These are phyloP conservation scores for Leavenworthia alabamica DNA, from an alignment of 345 rosid genomes.

Conservation along the genomic window DNA sequence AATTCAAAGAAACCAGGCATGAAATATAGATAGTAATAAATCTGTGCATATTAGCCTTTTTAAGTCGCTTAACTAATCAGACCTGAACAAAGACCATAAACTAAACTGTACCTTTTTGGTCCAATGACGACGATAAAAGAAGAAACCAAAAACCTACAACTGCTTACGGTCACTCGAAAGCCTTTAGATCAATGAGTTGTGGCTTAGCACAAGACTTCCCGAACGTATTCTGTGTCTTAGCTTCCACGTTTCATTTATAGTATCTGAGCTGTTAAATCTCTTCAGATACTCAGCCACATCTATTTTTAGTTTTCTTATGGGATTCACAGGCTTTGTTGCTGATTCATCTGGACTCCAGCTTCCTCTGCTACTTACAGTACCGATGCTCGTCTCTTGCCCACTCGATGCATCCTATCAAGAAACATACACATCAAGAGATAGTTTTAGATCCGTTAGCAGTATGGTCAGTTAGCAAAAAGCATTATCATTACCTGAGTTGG, in stretches of 20 bases:
- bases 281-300: slow-evolving; percentile 63
- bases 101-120: slow-evolving; percentile 19
- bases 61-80: background rate
- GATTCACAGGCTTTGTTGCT: slow-evolving; percentile 24
- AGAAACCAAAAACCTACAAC: background rate
- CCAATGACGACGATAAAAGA: too few species aligned
- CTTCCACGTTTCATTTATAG: slow-evolving; percentile 56
- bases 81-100: background rate
- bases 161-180: background rate
- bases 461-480: background rate
- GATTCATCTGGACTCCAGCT: slow-evolving; percentile 66
- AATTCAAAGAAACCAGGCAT: too few species aligned
- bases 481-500: slow-evolving; percentile 26
- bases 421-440: slow-evolving; percentile 2
- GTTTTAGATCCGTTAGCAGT: background rate
- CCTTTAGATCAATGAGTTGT: slow-evolving; percentile 31
- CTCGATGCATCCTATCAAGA: slow-evolving; percentile 37
- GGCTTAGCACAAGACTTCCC: slow-evolving; percentile 57
- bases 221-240: slow-evolving; percentile 61
- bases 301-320: slow-evolving; percentile 24
- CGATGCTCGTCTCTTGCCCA: slow-evolving; percentile 35
- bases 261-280: slow-evolving; percentile 43
- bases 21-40: too few species aligned
- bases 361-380: slow-evolving; percentile 61
- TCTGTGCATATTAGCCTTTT: background rate